Evolutionary conservation across 768 basidiomycete species (phyloP).

Genomic region (Austroboletus festivus): DNA sequence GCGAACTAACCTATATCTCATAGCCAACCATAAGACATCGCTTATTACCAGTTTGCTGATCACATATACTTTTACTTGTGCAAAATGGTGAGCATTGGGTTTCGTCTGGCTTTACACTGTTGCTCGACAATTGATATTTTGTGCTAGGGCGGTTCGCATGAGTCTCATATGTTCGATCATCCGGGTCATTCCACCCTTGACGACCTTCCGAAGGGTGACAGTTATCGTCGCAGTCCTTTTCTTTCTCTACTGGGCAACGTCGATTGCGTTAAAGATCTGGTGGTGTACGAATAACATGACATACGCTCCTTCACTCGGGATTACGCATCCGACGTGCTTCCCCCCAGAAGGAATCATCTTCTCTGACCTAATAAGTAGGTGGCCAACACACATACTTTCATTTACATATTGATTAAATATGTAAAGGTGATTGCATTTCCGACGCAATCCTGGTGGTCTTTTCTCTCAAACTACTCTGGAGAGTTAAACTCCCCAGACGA

Average conservation of each 20-base stretch:
- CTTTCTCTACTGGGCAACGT: neutral
- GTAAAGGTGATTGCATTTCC: slow-evolving; percentile 4
- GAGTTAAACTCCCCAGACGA: slow-evolving; percentile 10
- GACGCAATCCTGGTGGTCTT: neutral
- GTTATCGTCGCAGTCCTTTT: neutral
- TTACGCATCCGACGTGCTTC: neutral
- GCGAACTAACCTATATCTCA: too few relatives aligned
- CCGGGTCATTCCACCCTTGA: neutral
- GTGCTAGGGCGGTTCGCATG: neutral
- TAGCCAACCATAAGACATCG: too few relatives aligned
- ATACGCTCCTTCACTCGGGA: neutral
- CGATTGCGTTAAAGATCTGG: neutral
- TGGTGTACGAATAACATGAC: neutral
- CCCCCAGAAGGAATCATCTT: neutral
- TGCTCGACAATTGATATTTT: too few relatives aligned
- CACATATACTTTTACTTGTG: too few relatives aligned
- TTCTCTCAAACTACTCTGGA: slow-evolving; percentile 15
- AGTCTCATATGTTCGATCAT: neutral
- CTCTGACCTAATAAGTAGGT: neutral
- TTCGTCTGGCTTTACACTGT: too few relatives aligned
- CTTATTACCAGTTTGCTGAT: too few relatives aligned
- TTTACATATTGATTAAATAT: neutral
- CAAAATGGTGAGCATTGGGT: too few relatives aligned
- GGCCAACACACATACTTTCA: neutral
- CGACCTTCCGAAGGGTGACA: neutral